Evolutionary conservation across 306 rosid genomes (phyloP), one percentile per base, ranked within the genome.

Genomic region (Clitoria ternatea): DNA sequence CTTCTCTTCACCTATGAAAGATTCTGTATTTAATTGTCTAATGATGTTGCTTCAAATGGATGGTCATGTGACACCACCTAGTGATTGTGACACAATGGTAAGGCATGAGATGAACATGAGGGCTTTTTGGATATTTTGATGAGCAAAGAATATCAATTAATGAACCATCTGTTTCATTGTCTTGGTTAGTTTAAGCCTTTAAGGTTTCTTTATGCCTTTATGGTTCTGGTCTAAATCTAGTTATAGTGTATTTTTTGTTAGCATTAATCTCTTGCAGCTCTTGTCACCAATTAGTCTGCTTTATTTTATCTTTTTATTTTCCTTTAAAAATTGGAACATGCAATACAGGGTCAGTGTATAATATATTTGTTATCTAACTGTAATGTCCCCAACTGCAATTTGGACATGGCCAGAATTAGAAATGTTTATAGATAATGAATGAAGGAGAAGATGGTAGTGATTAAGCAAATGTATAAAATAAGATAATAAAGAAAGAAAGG

Each of bases 1-100:
- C 98, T 76, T 93, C 97, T 66, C 98, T 92, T 77, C 98, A 85
- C 79, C 84, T 92, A 52, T 92, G 68, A 88, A 80, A 79, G 56
- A 40, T 37, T 15, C 33, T 73, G 57, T 12, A 8, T 33, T 40
- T 12, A 8, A 26, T 40, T 66, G 11, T 47, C 40, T 74, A 74
- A 70, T 70, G 53, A 70, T 76, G 53, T 74, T 73, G 65, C 49
- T 53, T 67, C 54, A 39, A 42, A 75, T 61, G 74, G 40, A 19
- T n/a, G n/a, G n/a, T 70, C 60, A 24, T 55, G 23, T 74, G 59
- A 40, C 18, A 40, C 27, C 15, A 37, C 33, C 45, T 59, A 20
- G 53, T 67, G 69, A 33, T 61, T 61, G 71, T 62, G 65, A 68
- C 67, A 54, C 72, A 70, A 42, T 10, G 55, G 69, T 66, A 73